A percentile compares a stretch with the other conserved stretches of the same genome.
Conservation (phyloP, 2,329 filamentous ascomycete genomes). For the Cytospora leucostoma region DNA sequence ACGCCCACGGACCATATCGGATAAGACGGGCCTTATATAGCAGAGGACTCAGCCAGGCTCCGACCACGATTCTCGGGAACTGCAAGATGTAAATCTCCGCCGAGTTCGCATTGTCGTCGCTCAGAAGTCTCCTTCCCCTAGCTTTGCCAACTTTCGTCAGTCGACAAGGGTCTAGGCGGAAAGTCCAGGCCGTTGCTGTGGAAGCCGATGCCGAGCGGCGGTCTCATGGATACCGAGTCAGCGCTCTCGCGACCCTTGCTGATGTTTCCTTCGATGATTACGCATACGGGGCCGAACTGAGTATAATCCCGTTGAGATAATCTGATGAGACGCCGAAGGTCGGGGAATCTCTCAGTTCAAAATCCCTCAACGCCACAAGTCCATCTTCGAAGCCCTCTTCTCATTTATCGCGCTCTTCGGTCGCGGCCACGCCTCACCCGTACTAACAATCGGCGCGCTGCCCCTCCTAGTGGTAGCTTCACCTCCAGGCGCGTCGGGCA, state of each 20-base stretch:
- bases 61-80: not conserved
- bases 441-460: slow-evolving; percentile 27
- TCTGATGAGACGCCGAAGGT: not conserved
- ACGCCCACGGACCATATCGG: no score
- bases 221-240: not conserved
- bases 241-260: not conserved
- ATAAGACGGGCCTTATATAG: not conserved
- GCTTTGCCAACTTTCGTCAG: not conserved
- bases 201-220: not conserved
- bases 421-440: slow-evolving; percentile 45
- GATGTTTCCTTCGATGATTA: no score
- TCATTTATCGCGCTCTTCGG: slow-evolving; percentile 47
- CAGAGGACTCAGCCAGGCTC: not conserved
- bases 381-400: slow-evolving; percentile 41
- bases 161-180: not conserved
- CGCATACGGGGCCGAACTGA: not conserved
- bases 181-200: not conserved
- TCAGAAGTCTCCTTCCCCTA: not conserved
- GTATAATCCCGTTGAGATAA: not conserved
- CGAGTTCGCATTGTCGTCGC: not conserved
- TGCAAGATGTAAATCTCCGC: not conserved
- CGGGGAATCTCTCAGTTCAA: no score
- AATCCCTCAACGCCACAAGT: slow-evolving; percentile 45
- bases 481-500: slow-evolving; percentile 42
- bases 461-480: slow-evolving; percentile 29